A percentile compares a stretch with the other conserved stretches of the same genome.
Conservation (phyloP, 208 protist genomes). For the Trypanosoma mega region DNA sequence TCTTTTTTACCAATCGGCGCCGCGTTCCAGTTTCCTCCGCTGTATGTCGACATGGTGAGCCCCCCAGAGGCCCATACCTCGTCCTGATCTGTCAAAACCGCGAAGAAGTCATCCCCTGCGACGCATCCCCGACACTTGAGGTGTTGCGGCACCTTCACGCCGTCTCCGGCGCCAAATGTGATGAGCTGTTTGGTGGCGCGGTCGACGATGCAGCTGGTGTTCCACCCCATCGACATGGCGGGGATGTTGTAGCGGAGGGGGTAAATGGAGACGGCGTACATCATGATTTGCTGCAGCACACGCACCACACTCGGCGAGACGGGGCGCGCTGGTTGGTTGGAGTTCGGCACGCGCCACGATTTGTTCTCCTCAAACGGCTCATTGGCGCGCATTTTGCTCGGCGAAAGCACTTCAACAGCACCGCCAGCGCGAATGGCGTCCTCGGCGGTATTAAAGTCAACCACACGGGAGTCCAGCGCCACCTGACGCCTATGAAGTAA, state of each 20-base stretch:
- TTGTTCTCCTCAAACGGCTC: constrained; percentile 29
- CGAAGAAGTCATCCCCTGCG: constrained; percentile 81
- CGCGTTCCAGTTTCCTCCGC: constrained; percentile 20
- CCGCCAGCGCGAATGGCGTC: neutral
- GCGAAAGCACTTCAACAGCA: neutral
- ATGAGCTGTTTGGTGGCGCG: constrained; percentile 66
- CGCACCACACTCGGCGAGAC: constrained; percentile 49
- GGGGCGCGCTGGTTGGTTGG: constrained; percentile 22
- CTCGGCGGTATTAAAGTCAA: constrained; percentile 29
- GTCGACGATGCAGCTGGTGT: constrained; percentile 85
- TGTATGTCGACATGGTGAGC: constrained; percentile 43
- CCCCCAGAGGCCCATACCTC: constrained; percentile 85
- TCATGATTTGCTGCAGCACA: constrained; percentile 84
- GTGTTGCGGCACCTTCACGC: constrained; percentile 75
- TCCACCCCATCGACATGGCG: constrained; percentile 89
- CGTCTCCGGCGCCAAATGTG: constrained; percentile 74
- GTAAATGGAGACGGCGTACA: constrained; percentile 84
- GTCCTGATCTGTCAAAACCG: constrained; percentile 80
- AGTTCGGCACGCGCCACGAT: constrained; percentile 26
- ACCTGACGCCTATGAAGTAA: constrained; percentile 65
- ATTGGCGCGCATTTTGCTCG: neutral
- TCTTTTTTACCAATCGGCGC: constrained; percentile 56
- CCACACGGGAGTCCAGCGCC: constrained; percentile 42
- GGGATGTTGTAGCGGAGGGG: constrained; percentile 78
- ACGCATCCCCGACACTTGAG: constrained; percentile 75